phyloP scores from a whole-genome alignment of 495 filamentous ascomycete genomes.

The Podospora tetraspora region DNA sequence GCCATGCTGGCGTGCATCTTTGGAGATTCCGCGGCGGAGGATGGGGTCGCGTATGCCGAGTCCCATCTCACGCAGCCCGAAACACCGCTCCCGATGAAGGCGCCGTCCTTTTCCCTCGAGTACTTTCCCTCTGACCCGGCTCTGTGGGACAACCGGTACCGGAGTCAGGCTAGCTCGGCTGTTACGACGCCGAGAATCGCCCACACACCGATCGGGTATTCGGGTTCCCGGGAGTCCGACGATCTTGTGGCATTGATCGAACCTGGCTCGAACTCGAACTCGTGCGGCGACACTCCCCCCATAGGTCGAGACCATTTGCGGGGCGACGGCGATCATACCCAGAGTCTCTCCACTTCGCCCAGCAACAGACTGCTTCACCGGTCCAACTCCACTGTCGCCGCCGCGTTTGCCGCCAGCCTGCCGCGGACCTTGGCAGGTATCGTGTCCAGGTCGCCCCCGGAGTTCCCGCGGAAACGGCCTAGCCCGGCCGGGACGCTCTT shows the following conservation, averaged over 20 bases:
- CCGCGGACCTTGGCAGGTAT: slow-evolving; percentile 66
- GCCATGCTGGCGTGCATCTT: slow-evolving; percentile 92
- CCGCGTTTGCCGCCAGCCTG: slow-evolving; percentile 63
- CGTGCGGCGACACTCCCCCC: slow-evolving; percentile 65
- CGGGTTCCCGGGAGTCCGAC: slow-evolving; percentile 56
- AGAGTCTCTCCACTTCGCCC: slow-evolving; percentile 68
- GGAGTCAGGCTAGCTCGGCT: slow-evolving; percentile 44
- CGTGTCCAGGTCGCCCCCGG: slow-evolving; percentile 67
- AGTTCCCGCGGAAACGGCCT: slow-evolving; percentile 54
- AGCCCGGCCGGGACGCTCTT: slow-evolving; percentile 65
- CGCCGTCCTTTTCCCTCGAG: slow-evolving; percentile 59
- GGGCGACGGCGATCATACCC: slow-evolving; percentile 36
- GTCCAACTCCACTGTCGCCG: slow-evolving; percentile 55
- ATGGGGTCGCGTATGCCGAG: slow-evolving; percentile 45
- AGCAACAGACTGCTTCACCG: slow-evolving; percentile 50
- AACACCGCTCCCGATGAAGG: slow-evolving; percentile 58
- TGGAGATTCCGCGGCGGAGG: slow-evolving; percentile 53
- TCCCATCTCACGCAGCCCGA: slow-evolving; percentile 44
- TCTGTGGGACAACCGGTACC: slow-evolving; percentile 48
- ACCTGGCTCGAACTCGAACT: slow-evolving; percentile 49
- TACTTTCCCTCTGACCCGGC: slow-evolving; percentile 62
- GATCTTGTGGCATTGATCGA: slow-evolving; percentile 48
- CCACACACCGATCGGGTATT: slow-evolving; percentile 50
- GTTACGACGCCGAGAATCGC: slow-evolving; percentile 56
- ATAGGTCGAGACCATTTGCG: slow-evolving; percentile 32